A percentile compares a stretch with the other conserved stretches of the same genome.
Evolutionary conservation across 2,329 filamentous ascomycete species (phyloP).

Genomic region (Paecilomyces niveus): DNA sequence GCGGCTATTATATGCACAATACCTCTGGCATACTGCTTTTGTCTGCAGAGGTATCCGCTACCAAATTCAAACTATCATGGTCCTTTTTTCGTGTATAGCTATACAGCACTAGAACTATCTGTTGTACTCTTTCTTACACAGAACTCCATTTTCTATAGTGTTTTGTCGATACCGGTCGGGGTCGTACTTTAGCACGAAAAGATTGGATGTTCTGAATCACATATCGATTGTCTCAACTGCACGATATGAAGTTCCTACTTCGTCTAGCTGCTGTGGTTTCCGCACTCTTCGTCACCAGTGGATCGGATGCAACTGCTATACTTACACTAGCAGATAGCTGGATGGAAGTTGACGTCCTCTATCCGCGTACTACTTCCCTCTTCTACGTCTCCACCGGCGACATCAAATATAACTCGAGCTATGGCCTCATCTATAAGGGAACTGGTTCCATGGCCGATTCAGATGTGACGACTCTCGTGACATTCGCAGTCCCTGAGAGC

Average conservation of each 20-base stretch:
- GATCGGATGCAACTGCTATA: neutral
- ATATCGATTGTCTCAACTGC: neutral
- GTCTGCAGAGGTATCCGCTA: neutral
- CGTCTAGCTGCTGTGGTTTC: neutral
- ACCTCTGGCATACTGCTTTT: neutral
- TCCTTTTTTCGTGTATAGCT: neutral
- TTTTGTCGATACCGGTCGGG: neutral
- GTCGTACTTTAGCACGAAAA: neutral
- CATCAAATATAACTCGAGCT: neutral
- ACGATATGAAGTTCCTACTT: neutral
- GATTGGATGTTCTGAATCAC: neutral
- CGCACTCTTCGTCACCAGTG: neutral
- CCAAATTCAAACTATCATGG: neutral
- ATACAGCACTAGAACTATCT: neutral
- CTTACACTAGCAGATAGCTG: neutral
- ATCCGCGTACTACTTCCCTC: neutral
- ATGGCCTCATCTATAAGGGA: neutral
- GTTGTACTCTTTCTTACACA: neutral
- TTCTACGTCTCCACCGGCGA: neutral
- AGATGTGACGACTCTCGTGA: neutral
- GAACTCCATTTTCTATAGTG: neutral
- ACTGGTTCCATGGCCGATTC: neutral
- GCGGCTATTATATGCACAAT: too few species aligned
- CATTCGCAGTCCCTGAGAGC: neutral
- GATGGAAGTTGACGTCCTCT: neutral